phyloP scores from a whole-genome alignment of 2,329 filamentous ascomycete species.

The Phialophora macrospora region DNA sequence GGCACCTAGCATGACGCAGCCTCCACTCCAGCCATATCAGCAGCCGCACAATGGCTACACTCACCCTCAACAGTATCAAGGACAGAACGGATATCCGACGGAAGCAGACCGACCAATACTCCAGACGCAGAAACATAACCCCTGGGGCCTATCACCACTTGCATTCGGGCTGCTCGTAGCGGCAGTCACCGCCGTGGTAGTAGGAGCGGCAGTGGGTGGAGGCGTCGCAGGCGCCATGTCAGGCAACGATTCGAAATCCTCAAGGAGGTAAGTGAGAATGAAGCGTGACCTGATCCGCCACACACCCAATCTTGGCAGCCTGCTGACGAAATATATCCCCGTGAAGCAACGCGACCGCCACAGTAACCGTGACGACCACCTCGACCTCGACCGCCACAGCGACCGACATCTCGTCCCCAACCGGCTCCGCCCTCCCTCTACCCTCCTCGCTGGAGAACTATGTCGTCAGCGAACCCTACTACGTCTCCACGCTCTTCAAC shows the following conservation, averaged over 20 bases:
- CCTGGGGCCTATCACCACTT: slow-evolving; percentile 31
- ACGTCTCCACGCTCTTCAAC: slow-evolving; percentile 20
- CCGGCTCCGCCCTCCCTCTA: slow-evolving; percentile 15
- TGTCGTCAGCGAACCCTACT: slow-evolving; percentile 24
- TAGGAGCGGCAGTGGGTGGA: slow-evolving; percentile 33
- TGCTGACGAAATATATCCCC: neutral
- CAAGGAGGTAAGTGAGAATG: slow-evolving; percentile 10
- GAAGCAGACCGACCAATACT: neutral
- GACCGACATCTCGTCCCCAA: neutral
- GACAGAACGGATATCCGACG: slow-evolving; percentile 14
- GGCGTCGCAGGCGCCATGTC: slow-evolving; percentile 31
- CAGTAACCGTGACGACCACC: slow-evolving; percentile 14
- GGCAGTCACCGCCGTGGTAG: slow-evolving; percentile 29
- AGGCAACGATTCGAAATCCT: slow-evolving; percentile 17
- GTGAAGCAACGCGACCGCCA: neutral
- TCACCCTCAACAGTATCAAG: slow-evolving; percentile 19
- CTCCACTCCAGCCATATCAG: slow-evolving; percentile 74
- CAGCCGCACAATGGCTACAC: slow-evolving; percentile 57
- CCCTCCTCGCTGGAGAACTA: slow-evolving; percentile 30
- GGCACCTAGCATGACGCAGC: slow-evolving; percentile 6
- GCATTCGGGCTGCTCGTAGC: slow-evolving; percentile 30
- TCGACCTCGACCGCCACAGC: slow-evolving; percentile 13
- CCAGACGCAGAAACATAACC: slow-evolving; percentile 18
- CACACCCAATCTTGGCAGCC: neutral
- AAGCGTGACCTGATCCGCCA: neutral